Base-by-base conservation (phyloP, 148 eudicot genomes). In the Rhododendron griersonianum region DNA sequence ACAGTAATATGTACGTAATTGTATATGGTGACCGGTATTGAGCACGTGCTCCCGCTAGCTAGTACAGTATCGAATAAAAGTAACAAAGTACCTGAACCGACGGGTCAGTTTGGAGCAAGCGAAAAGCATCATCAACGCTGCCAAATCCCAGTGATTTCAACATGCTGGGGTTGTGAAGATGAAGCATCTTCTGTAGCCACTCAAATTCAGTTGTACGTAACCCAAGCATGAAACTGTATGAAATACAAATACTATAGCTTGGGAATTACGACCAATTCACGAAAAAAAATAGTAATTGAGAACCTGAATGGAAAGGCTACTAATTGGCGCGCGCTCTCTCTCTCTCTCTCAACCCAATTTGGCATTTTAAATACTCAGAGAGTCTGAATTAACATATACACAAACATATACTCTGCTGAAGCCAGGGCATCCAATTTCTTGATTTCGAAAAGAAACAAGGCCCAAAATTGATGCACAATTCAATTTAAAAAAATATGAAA, bases 111-210 rank as follows among this genome's bases (percentile, higher is more conserved):
- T 90, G 89, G 61, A 93, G 86, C 87, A 92, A 80, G 65, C 47
- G 86, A 80, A 90, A 88, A 74, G 93, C 94, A 88, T 91, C 94
- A 45, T 41, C 78, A 16, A 93, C 88, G 79, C 88, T 89, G 44
- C 74, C 83, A 47, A 77, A 78, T 78, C 89, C 92, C 11, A 89
- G 82, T 18, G 89, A 84, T 84, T 84, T 84, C 57, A 78, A 11
- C 85, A 39, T 51, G 14, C 39, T 85, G 7, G 89, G 82, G 25
- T 87, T 87, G 28, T 59, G 41, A 53, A 21, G 84, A 80, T 35
- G 28, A 39, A 83, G 65, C 33, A 84, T 25, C 21, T 76, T 80
- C 50, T 74, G 81, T 47, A 86, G 71, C 83, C 77, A 48, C 53
- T 25, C 87, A 39, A 73, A 63, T 73, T 74, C 82, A 14, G 89